These are phyloP conservation scores for Claviceps africana DNA, from an alignment of 2,329 filamentous ascomycete genomes.

Conservation along the genomic window DNA sequence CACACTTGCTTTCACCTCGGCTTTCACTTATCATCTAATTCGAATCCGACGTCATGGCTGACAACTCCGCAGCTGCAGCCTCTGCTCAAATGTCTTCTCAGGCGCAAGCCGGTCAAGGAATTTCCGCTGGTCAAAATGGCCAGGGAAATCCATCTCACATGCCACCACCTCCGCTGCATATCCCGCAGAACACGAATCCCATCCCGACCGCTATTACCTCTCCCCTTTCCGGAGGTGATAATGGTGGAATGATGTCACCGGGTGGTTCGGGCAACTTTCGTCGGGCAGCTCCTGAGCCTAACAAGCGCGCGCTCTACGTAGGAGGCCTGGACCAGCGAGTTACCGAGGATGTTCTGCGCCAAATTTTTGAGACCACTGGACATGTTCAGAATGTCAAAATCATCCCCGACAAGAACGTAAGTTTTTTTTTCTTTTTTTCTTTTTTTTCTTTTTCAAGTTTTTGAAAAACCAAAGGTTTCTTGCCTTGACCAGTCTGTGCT, in stretches of 20 bases:
- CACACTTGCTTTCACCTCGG: slow-evolving; percentile 1
- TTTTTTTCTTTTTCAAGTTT: not conserved
- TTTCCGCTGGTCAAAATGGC: slow-evolving; percentile 42
- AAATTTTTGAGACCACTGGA: slow-evolving; percentile 97
- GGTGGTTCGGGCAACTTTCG: slow-evolving; percentile 70
- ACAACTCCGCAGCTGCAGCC: slow-evolving; percentile 50
- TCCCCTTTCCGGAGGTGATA: slow-evolving; percentile 57
- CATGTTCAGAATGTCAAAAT: slow-evolving; percentile 99
- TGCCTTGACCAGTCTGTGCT: slow-evolving; percentile 2
- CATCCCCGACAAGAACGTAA: slow-evolving; percentile 97
- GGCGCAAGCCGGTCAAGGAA: slow-evolving; percentile 48
- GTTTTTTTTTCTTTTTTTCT: slow-evolving; percentile 30
- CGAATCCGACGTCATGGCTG: slow-evolving; percentile 48
- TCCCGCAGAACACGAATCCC: slow-evolving; percentile 91
- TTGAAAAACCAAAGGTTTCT: slow-evolving; percentile 6
- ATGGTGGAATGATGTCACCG: slow-evolving; percentile 65
- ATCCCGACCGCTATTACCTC: slow-evolving; percentile 88
- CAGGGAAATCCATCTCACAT: slow-evolving; percentile 63
- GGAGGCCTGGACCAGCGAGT: slow-evolving; percentile 89
- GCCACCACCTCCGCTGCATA: slow-evolving; percentile 82
- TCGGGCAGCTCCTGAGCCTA: slow-evolving; percentile 89
- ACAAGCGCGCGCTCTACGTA: slow-evolving; percentile 94
- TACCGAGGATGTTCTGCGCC: slow-evolving; percentile 87
- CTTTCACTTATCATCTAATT: not conserved
- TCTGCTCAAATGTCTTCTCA: slow-evolving; percentile 56